Evolutionary conservation across 352 stramenopile species (phyloP).

Genomic region (Aphanomyces cochlioides): DNA sequence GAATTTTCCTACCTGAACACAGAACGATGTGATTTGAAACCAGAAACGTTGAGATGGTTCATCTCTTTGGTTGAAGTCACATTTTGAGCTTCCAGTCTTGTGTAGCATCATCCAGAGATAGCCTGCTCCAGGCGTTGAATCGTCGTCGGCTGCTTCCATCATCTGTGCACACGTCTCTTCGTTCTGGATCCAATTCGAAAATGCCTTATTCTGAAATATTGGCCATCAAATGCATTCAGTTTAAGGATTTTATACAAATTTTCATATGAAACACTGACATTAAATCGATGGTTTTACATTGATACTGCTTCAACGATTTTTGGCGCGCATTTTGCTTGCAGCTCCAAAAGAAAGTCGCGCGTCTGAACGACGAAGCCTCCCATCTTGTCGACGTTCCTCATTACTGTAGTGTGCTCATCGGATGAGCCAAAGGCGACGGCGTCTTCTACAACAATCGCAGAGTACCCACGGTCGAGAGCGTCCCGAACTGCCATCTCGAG

Average conservation of each 20-base stretch:
- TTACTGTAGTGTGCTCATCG: slow-evolving; percentile 30
- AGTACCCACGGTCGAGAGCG: slow-evolving; percentile 83
- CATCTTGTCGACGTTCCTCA: slow-evolving; percentile 32
- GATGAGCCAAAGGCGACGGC: slow-evolving; percentile 38
- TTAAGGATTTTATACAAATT: too few species aligned
- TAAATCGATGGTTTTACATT: neutral
- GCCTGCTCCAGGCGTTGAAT: neutral
- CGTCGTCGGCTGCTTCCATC: slow-evolving; percentile 6
- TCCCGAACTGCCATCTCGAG: slow-evolving; percentile 76
- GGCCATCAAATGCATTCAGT: too few species aligned
- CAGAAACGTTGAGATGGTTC: neutral
- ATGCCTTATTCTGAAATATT: too few species aligned
- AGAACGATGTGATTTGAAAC: slow-evolving; percentile 16
- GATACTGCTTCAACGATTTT: slow-evolving; percentile 6
- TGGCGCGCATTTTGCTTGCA: slow-evolving; percentile 5
- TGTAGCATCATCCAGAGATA: slow-evolving; percentile 1
- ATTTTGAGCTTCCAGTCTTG: neutral
- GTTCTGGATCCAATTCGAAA: neutral
- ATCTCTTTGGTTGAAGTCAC: neutral
- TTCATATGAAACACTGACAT: neutral
- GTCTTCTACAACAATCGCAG: slow-evolving; percentile 81
- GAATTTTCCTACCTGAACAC: slow-evolving; percentile 11
- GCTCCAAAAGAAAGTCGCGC: slow-evolving; percentile 31
- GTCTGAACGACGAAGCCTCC: slow-evolving; percentile 31
- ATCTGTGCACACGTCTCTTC: neutral